These are phyloP conservation scores for Pestalotiopsis sp. DNA, from an alignment of 2,329 filamentous ascomycete species.

Conservation along the genomic window DNA sequence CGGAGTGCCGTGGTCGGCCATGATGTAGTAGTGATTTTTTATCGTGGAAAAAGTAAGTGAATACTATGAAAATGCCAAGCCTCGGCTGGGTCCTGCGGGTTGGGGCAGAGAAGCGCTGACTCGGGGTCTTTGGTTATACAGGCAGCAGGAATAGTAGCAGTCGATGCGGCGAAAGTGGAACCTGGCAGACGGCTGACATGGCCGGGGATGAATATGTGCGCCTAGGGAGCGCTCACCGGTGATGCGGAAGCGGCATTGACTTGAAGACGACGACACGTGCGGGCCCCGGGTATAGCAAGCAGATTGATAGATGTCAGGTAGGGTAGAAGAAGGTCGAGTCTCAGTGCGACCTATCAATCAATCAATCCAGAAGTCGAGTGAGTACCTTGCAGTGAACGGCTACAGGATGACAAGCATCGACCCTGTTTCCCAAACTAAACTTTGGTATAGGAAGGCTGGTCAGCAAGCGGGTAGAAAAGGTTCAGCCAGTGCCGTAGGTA, in stretches of 20 bases:
- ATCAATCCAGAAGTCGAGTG: not conserved
- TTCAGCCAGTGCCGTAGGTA: not conserved
- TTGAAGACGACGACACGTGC: not conserved
- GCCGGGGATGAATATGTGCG: not conserved
- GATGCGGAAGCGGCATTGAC: not conserved
- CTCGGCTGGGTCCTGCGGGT: not conserved
- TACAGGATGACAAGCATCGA: not conserved
- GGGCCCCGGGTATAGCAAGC: not conserved
- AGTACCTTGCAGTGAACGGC: not conserved
- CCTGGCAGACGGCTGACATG: conserved; percentile 3
- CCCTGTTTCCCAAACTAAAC: not conserved
- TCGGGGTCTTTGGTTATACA: not conserved
- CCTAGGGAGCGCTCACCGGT: not conserved
- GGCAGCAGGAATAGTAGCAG: not conserved
- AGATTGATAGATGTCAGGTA: not conserved
- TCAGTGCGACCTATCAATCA: not conserved
- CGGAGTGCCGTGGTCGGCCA: conserved; percentile 17
- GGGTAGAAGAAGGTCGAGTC: not conserved
- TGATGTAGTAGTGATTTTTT: not conserved
- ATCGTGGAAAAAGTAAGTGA: not conserved
- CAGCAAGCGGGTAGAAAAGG: not conserved
- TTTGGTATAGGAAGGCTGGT: not conserved
- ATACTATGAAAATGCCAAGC: not conserved
- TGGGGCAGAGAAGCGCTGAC: too few relatives aligned
- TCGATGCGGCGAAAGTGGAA: not conserved